These are phyloP conservation scores for Gastrodia elata DNA, from an alignment of 106 monocot genomes.

Conservation along the genomic window DNA sequence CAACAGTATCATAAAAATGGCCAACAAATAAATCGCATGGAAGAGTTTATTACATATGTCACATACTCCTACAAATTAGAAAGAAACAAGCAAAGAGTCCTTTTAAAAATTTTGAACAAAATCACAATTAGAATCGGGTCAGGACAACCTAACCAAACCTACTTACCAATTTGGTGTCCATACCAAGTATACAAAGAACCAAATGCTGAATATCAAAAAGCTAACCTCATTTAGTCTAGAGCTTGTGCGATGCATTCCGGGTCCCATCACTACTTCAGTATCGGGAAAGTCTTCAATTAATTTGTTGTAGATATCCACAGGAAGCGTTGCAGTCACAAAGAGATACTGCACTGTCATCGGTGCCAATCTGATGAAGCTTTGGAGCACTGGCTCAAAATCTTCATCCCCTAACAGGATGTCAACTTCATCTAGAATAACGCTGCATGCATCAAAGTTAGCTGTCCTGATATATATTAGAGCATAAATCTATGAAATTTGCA, in stretches of 20 bases:
- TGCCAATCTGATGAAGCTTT: slow-evolving; percentile 50
- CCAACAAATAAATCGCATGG: not conserved
- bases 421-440: slow-evolving; percentile 90
- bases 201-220: not conserved
- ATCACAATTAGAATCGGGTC: no score
- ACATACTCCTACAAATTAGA: not conserved
- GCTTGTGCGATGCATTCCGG: slow-evolving; percentile 90
- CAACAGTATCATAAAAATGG: not conserved
- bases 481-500: not conserved
- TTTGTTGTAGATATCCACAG: slow-evolving; percentile 88
- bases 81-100: not conserved
- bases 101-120: not conserved
- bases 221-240: slow-evolving; percentile 88
- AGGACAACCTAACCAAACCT: no score
- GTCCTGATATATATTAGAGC: not conserved
- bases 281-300: slow-evolving; percentile 86
- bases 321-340: slow-evolving; percentile 95
- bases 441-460: slow-evolving; percentile 9
- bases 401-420: slow-evolving; percentile 85
- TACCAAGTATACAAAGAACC: no score
- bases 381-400: slow-evolving; percentile 75
- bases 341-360: slow-evolving; percentile 70
- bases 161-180: no score
- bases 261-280: slow-evolving; percentile 77
- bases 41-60: not conserved